Base-by-base conservation (phyloP, 2,329 filamentous ascomycete genomes). In the Emergomyces orientalis region DNA sequence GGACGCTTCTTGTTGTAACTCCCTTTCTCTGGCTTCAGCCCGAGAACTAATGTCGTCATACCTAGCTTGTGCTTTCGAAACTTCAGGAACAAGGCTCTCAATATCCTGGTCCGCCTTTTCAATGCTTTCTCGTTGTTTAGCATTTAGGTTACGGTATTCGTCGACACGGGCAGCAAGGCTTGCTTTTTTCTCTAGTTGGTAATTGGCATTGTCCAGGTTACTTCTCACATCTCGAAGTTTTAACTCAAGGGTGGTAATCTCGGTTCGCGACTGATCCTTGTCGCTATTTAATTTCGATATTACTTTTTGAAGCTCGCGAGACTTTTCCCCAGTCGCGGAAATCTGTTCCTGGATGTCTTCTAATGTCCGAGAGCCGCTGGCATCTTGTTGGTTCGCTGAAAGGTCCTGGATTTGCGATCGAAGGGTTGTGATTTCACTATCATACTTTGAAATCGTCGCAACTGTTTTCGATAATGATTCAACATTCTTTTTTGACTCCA, bases 311-410 rank as follows among this genome's bases (percentile, higher is more conserved):
- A 86, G 76, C 27, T 77, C 77, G 62, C 87, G 84, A 67, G 86
- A 82, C 71, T 89, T 85, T 64, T 91, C 89, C 25, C 83, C 83
- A 62, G 87, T 81, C 22, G 79, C 76, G 57, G 85, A 85, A 65
- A 91, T 84, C 57, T 91, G 84, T 61, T 89, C 86, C 69, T 94
- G 89, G 61, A 97, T 91, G 67, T 94, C 89, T 61, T 96, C 89
- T 7, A 91, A 82, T 37, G 89, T 89, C 65, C 90, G 85, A 17
- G 84, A 83, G 11, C 81, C 74, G 14, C 84, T 83, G 32, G 82
- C 80, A 17, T 87, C 84, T 70, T 88, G 86, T 71, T 97, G 89
- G 68, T 91, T 91, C 9, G 86, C 86, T 63, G 85, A 81, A 59
- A 96, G 83, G 61, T 89, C 86, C 62, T 88, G 81, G 59, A 97